Evolutionary conservation across 352 stramenopile species (phyloP).

Genomic region (Pilasporangium apinafurcum): DNA sequence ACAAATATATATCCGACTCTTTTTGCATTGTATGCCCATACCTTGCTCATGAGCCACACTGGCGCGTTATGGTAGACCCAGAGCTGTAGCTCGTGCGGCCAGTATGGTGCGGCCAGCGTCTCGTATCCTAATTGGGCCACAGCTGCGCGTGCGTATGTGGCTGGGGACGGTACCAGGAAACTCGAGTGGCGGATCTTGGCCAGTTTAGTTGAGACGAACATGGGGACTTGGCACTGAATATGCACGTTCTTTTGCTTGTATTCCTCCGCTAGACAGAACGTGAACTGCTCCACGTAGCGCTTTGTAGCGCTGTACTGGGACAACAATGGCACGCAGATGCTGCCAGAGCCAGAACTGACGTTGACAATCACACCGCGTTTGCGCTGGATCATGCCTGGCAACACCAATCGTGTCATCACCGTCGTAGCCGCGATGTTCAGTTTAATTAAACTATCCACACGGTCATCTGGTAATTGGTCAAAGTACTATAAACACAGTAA

Average conservation of each 20-base stretch:
- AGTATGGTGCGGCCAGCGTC: conserved; percentile 92
- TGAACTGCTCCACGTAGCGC: conserved; percentile 97
- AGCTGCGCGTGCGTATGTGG: conserved; percentile 88
- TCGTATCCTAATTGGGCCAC: conserved; percentile 93
- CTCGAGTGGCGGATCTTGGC: conserved; percentile 96
- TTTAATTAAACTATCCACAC: conserved; percentile 91
- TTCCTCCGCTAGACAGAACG: conserved; percentile 93
- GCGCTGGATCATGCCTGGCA: conserved; percentile 91
- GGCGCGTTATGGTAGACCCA: conserved; percentile 91
- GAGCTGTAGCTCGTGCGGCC: conserved; percentile 94
- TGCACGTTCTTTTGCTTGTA: conserved; percentile 91
- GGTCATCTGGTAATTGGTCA: conserved; percentile 92
- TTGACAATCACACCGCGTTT: conserved; percentile 97
- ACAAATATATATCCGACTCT: too few relatives aligned
- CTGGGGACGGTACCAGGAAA: conserved; percentile 90
- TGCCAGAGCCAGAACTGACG: conserved; percentile 94
- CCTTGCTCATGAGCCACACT: conserved; percentile 78
- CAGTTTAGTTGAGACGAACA: conserved; percentile 99
- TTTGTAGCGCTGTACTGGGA: conserved; percentile 97
- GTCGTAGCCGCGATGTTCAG: conserved; percentile 74
- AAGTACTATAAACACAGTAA: conserved; percentile 80
- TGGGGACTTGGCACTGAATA: conserved; percentile 97
- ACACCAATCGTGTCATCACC: conserved; percentile 83
- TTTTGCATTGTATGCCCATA: too few relatives aligned
- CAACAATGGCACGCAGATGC: conserved; percentile 94